Evolutionary conservation across 129 eudicot genomes (phyloP).

Genomic region (Chrysanthemum seticuspe): DNA sequence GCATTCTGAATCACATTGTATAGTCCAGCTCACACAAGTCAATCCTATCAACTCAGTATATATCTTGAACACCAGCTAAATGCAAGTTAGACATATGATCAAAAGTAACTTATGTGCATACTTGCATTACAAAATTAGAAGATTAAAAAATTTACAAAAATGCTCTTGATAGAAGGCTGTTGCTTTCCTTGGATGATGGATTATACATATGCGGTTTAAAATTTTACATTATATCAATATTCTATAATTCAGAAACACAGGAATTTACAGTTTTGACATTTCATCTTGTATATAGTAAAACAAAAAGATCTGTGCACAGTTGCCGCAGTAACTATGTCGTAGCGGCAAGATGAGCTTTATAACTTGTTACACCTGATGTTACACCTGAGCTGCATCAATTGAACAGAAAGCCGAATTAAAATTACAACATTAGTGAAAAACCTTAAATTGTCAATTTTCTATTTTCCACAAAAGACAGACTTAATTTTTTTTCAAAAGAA

Average conservation of each 20-base stretch:
- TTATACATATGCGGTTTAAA: background rate
- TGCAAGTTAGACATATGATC: background rate
- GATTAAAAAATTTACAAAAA: slow-evolving; percentile 12
- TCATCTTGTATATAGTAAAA: slow-evolving; percentile 1
- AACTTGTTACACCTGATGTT: background rate
- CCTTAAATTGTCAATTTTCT: background rate
- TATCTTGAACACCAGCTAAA: too few relatives aligned
- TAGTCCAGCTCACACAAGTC: too few relatives aligned
- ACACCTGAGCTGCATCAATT: slow-evolving; percentile 15
- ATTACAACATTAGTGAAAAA: background rate
- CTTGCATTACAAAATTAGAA: background rate
- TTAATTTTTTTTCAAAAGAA: background rate
- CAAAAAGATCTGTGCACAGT: background rate
- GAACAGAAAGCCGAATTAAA: background rate
- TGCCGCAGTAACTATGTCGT: background rate
- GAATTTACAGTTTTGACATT: slow-evolving; percentile 11
- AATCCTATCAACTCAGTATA: too few relatives aligned
- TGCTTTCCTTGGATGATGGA: slow-evolving; percentile 13
- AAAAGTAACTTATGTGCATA: background rate
- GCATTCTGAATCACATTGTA: too few relatives aligned
- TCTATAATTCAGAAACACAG: background rate
- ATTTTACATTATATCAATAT: background rate
- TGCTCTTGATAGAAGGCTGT: background rate
- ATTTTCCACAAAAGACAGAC: background rate
- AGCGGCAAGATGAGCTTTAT: slow-evolving; percentile 3